These are phyloP conservation scores for Claviceps maximensis DNA, from an alignment of 2,329 filamentous ascomycete genomes.

Conservation along the genomic window DNA sequence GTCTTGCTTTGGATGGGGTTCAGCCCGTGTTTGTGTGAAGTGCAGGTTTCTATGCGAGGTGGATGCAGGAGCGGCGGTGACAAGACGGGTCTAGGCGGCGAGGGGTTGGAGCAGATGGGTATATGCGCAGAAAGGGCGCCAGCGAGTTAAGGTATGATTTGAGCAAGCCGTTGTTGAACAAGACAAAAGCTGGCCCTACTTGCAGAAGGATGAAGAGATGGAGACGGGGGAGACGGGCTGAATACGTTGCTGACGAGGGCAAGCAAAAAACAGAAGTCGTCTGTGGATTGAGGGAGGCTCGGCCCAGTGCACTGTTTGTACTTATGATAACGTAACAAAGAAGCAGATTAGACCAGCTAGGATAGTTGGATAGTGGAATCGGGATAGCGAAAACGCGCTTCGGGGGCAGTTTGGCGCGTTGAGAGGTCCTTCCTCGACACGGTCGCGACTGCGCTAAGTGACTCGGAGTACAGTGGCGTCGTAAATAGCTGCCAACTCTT, in stretches of 20 bases:
- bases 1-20: not conserved
- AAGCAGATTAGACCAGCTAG: not conserved
- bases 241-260: not conserved
- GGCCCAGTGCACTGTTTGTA: too few species aligned
- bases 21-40: not conserved
- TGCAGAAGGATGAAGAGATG: too few species aligned
- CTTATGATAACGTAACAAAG: not conserved
- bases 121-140: not conserved
- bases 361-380: conserved; percentile 7
- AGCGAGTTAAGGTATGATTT: not conserved
- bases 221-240: not conserved
- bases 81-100: conserved; percentile 3
- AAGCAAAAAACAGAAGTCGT: not conserved
- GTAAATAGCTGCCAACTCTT: not conserved
- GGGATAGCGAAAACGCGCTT: conserved; percentile 15
- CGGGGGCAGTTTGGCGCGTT: conserved; percentile 15
- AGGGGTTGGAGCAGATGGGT: not conserved
- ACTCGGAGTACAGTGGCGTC: not conserved
- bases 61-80: conserved; percentile 5
- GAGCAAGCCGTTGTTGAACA: not conserved
- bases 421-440: conserved; percentile 12
- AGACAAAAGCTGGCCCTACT: not conserved
- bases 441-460: not conserved
- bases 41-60: not conserved
- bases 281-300: not conserved